Conservation (phyloP, 805 yeast species). For the Nakazawaea ishiwadae region DNA sequence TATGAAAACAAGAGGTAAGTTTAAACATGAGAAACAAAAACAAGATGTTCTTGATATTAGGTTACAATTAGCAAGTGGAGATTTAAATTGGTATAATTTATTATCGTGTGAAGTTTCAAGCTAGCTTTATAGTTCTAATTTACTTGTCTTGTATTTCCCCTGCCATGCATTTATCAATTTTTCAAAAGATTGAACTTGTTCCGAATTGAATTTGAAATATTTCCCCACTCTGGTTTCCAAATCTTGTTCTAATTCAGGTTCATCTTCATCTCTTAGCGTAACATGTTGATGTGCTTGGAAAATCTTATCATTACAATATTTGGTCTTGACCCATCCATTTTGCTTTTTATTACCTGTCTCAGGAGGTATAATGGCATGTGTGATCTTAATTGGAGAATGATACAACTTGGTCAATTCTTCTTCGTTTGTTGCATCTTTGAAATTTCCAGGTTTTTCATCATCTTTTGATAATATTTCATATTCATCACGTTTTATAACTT, state of each 20-base stretch:
- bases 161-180: neutral
- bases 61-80: neutral
- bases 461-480: neutral
- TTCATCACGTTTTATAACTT: neutral
- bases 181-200: neutral
- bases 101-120: neutral
- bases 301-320: constrained; percentile 3
- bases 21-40: neutral
- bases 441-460: neutral
- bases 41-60: neutral
- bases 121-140: neutral
- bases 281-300: constrained; percentile 1
- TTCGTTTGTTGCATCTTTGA: neutral
- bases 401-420: constrained; percentile 1
- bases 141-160: neutral
- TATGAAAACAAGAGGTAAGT: neutral
- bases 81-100: neutral
- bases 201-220: constrained; percentile 1
- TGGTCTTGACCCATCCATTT: constrained; percentile 2
- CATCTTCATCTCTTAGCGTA: neutral
- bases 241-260: too few relatives aligned
- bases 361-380: constrained; percentile 3
- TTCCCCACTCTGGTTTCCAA: neutral
- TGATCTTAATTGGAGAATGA: neutral
- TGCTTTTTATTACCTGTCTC: neutral